Evolutionary conservation across 2,329 filamentous ascomycete species (phyloP), one percentile per base, ranked within the genome.

Genomic region (Mycosphaerelloides madeirae): DNA sequence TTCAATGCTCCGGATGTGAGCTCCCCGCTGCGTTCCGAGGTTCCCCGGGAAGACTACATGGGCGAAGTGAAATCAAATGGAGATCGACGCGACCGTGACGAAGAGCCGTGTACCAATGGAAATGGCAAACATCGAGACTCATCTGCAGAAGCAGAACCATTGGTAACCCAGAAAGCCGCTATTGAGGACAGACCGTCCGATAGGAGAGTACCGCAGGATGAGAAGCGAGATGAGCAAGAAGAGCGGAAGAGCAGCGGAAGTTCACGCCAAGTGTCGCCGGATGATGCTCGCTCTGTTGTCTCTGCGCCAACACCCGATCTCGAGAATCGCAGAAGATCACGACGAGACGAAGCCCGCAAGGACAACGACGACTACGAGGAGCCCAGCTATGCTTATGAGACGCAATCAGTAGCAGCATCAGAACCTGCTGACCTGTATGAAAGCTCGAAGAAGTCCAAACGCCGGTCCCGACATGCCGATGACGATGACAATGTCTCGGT

Each of bases 21-120:
- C 44, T 72, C 69, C 19, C 70, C 70, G 5, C 58, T 73, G 28
- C 58, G 70, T 20, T 63, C 68, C n/a, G 70, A 73, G 46, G 61
- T 71, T 41, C 65, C 66, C 19, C 66, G 67, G 41, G 62, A 72
- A 14, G 70, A 73, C 44, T 70, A 72, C 41, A 58, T 70, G 15
- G 62, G 64, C 14, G 41, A 42, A 8, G 44, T 41, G 14, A 39
- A 43, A 8, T 36, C 40, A 15, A 14, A 38, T n/a, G 28, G 41
- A 34, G 38, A 38, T 14, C 14, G 38, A 7, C 43, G 46, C 25
- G 33, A 31, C 11, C 7, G 7, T 14, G 11, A 18, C 20, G 43
- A 41, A 29, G 13, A n/a, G 32, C 14, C 29, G 43, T 38, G 36
- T 15, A 29, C 28, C 12, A 50, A 51, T 11, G 50, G 48, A 25